A percentile compares a stretch with the other conserved stretches of the same genome.
Conservation (phyloP, 2,329 filamentous ascomycete genomes). For the Colletotrichum sp. region DNA sequence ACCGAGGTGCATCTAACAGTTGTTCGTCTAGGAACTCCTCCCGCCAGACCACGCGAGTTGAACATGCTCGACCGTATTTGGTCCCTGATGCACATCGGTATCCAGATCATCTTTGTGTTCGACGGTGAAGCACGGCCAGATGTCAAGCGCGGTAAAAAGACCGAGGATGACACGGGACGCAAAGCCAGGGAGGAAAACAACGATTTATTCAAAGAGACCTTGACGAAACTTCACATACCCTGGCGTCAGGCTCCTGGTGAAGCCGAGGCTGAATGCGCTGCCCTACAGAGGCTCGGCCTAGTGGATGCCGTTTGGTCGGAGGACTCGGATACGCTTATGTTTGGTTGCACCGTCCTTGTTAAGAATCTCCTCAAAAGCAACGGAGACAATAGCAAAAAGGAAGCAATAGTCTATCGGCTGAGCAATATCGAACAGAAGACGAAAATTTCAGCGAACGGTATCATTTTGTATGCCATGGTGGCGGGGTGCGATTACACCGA, state of each 20-base stretch:
- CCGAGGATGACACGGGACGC: background rate
- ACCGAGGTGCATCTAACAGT: background rate
- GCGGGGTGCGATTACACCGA: slow-evolving; percentile 26
- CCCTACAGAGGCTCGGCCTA: slow-evolving; percentile 43
- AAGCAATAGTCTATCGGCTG: slow-evolving; percentile 7
- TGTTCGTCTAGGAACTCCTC: background rate
- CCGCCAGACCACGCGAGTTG: background rate
- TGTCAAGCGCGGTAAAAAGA: background rate
- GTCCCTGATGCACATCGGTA: slow-evolving; percentile 49
- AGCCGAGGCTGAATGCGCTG: slow-evolving; percentile 51
- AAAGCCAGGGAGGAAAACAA: background rate
- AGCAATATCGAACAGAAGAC: background rate
- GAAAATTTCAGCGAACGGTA: slow-evolving; percentile 18
- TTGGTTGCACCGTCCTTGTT: slow-evolving; percentile 43
- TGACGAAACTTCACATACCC: slow-evolving; percentile 42
- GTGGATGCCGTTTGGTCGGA: slow-evolving; percentile 54
- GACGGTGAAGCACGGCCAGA: slow-evolving; percentile 48
- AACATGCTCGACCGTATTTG: background rate
- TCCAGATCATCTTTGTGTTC: slow-evolving; percentile 58
- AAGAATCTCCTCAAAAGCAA: background rate
- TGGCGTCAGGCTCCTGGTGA: slow-evolving; percentile 49
- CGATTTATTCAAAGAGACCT: slow-evolving; percentile 33
- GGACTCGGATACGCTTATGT: slow-evolving; percentile 51
- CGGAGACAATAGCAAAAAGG: slow-evolving; percentile 15
- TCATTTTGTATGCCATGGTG: slow-evolving; percentile 27